These are phyloP conservation scores for Penicillium glabrum DNA, from an alignment of 2,329 filamentous ascomycete genomes.

Conservation along the genomic window DNA sequence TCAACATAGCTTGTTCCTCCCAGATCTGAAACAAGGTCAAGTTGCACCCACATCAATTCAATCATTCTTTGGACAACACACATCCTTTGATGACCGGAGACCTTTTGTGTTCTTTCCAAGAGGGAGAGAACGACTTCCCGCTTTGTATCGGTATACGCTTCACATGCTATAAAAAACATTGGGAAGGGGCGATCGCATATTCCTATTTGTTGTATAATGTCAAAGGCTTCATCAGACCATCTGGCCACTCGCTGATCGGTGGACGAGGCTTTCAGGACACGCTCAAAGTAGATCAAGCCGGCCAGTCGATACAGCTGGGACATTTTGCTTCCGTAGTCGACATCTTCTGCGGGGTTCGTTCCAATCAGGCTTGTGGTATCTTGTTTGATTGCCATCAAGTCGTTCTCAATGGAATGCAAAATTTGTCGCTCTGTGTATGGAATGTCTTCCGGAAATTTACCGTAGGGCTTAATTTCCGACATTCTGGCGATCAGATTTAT, in stretches of 20 bases:
- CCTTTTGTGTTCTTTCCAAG: neutral
- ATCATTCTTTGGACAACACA: neutral
- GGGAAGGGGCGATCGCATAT: conserved; percentile 9
- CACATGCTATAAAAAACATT: conserved; percentile 7
- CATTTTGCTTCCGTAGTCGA: neutral
- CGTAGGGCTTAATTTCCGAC: neutral
- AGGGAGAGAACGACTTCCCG: neutral
- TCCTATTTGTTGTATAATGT: neutral
- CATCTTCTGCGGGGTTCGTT: neutral
- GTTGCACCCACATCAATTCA: conserved; percentile 6
- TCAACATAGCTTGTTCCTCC: neutral
- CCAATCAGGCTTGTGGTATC: neutral
- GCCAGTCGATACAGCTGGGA: neutral
- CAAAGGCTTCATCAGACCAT: neutral
- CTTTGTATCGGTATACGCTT: conserved; percentile 1
- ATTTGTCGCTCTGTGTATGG: neutral
- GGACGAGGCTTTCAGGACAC: neutral
- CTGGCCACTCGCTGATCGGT: neutral
- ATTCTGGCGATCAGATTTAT: neutral
- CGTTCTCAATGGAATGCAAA: neutral
- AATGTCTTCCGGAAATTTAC: neutral
- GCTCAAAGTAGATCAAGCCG: neutral
- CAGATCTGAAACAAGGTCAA: neutral
- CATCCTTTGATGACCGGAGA: neutral
- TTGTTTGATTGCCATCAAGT: neutral